Evolutionary conservation across 768 basidiomycete species (phyloP).

Genomic region (Psilocybe cyanescens): DNA sequence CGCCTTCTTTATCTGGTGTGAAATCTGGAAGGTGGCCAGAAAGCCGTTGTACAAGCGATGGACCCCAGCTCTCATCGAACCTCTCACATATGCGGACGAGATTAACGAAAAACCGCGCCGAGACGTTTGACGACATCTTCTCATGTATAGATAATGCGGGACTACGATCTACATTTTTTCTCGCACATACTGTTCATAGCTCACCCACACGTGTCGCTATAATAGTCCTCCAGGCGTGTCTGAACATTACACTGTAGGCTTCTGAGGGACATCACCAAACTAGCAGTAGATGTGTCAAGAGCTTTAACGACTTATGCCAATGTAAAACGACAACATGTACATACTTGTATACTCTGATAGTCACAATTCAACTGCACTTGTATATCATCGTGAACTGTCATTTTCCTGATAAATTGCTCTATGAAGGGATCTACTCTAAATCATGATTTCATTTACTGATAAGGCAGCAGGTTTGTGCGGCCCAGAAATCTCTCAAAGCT

Average conservation of each 20-base stretch:
- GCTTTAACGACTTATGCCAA: not conserved
- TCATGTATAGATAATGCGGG: not conserved
- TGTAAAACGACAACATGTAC: not conserved
- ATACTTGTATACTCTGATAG: too few relatives aligned
- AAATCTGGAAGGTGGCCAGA: slow-evolving; percentile 42
- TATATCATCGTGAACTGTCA: not conserved
- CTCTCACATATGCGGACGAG: not conserved
- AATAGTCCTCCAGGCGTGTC: not conserved
- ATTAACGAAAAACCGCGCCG: not conserved
- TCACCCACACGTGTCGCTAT: not conserved
- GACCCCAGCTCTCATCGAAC: slow-evolving; percentile 14
- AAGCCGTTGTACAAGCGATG: slow-evolving; percentile 33
- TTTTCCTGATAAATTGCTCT: not conserved
- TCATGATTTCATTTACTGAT: too few relatives aligned
- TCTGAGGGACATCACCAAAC: not conserved
- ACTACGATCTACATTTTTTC: not conserved
- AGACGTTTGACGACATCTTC: not conserved
- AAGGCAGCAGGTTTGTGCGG: too few relatives aligned
- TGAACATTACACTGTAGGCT: not conserved
- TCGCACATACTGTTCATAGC: not conserved
- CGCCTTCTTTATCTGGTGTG: slow-evolving; percentile 38
- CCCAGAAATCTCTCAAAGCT: too few relatives aligned
- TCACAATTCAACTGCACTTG: not conserved
- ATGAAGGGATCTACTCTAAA: too few relatives aligned
- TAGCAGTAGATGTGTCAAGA: not conserved